A percentile compares a stretch with the other conserved stretches of the same genome.
These are phyloP conservation scores for Yamadazyma aaseri DNA, from an alignment of 1,139 yeast species.

Conservation along the genomic window DNA sequence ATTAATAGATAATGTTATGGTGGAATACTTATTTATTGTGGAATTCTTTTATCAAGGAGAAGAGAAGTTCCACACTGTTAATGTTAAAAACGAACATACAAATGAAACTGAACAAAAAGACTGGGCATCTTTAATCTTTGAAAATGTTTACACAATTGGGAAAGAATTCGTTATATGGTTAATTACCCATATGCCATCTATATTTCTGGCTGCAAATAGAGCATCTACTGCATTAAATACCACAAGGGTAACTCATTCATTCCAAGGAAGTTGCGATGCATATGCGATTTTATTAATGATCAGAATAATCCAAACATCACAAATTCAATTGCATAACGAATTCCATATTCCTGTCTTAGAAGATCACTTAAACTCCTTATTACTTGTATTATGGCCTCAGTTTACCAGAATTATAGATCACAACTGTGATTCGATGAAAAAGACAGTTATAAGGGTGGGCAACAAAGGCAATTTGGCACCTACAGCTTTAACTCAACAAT, in stretches of 20 bases:
- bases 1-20: constrained; percentile 71
- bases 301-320: constrained; percentile 64
- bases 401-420: constrained; percentile 75
- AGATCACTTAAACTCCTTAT: constrained; percentile 66
- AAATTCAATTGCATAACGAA: constrained; percentile 58
- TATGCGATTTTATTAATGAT: constrained; percentile 80
- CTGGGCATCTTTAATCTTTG: constrained; percentile 53
- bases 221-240: constrained; percentile 19
- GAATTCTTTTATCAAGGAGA: constrained; percentile 64
- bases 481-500: constrained; percentile 65
- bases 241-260: constrained; percentile 17
- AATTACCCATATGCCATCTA: constrained; percentile 29
- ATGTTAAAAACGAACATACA: constrained; percentile 9
- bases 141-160: constrained; percentile 47
- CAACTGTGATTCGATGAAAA: constrained; percentile 69
- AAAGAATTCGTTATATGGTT: constrained; percentile 41
- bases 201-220: constrained; percentile 18
- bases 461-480: constrained; percentile 53
- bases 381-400: constrained; percentile 78
- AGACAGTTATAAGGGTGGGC: constrained; percentile 20
- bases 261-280: constrained; percentile 57
- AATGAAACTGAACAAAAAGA: constrained; percentile 29
- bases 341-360: constrained; percentile 73
- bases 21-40: constrained; percentile 70
- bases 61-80: constrained; percentile 31